These are phyloP conservation scores for Pseudognaphalium luteoalbum DNA, from an alignment of 129 eudicot species.

Conservation along the genomic window DNA sequence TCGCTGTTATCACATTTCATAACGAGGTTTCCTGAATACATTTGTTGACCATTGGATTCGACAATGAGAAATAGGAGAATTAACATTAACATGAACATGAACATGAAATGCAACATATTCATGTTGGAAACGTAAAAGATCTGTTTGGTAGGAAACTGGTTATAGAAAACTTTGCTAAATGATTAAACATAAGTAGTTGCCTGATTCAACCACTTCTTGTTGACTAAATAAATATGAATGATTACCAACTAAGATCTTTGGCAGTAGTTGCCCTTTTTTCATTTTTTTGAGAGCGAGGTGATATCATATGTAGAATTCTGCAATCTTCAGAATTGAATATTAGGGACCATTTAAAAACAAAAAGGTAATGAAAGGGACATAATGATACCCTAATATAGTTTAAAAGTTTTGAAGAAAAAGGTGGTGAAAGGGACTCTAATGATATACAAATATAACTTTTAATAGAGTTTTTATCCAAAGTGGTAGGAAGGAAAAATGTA, in stretches of 20 bases:
- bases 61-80: slow-evolving; percentile 23
- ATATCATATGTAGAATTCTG: slow-evolving; percentile 21
- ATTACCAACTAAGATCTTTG: slow-evolving; percentile 17
- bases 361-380: slow-evolving; percentile 38
- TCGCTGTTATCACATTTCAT: slow-evolving; percentile 42
- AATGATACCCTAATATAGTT: not conserved
- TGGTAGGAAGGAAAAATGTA: too few relatives aligned
- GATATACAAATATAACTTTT: not conserved
- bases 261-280: too few relatives aligned
- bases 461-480: too few relatives aligned
- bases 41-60: slow-evolving; percentile 45
- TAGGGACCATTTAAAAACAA: slow-evolving; percentile 6
- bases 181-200: slow-evolving; percentile 29
- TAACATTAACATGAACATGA: slow-evolving; percentile 17
- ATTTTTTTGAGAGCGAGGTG: slow-evolving; percentile 3
- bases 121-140: slow-evolving; percentile 24
- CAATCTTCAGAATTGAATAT: slow-evolving; percentile 6
- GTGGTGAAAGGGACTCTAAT: slow-evolving; percentile 27
- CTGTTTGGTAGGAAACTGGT: slow-evolving; percentile 12
- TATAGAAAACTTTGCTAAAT: slow-evolving; percentile 9
- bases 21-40: slow-evolving; percentile 45
- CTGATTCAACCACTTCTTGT: slow-evolving; percentile 13
- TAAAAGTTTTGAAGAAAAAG: slow-evolving; percentile 8
- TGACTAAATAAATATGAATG: slow-evolving; percentile 30
- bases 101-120: slow-evolving; percentile 20